A percentile compares a stretch with the other conserved stretches of the same genome.
These are phyloP conservation scores for Termitomyces sp. DNA, from an alignment of 768 basidiomycete species.

Conservation along the genomic window DNA sequence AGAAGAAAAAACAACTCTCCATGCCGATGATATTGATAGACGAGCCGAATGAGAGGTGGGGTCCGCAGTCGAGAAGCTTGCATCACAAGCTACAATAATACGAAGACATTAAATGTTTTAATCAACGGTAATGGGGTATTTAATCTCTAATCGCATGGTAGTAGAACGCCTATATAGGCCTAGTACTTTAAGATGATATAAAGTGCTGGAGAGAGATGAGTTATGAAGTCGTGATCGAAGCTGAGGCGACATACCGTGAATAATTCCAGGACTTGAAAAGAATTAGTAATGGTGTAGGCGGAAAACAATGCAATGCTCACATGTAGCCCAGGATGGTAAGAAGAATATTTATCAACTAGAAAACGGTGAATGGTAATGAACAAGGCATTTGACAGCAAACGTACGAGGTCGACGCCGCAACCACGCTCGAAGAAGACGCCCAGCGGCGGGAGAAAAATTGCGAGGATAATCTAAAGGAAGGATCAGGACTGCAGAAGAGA, in stretches of 20 bases:
- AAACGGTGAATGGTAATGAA: neutral
- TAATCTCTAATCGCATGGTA: neutral
- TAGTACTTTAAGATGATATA: constrained; percentile 82
- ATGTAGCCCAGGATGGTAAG: constrained; percentile 77
- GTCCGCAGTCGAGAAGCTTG: neutral
- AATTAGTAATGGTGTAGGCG: constrained; percentile 9
- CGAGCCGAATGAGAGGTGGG: neutral
- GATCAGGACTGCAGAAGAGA: constrained; percentile 5
- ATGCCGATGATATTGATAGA: neutral
- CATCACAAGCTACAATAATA: neutral
- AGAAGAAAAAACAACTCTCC: neutral
- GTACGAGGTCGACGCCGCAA: constrained; percentile 68
- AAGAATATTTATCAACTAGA: constrained; percentile 65
- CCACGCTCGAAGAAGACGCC: constrained; percentile 90
- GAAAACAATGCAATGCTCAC: constrained; percentile 32
- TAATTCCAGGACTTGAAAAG: constrained; percentile 61
- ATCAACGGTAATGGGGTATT: constrained; percentile 11
- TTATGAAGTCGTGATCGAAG: neutral
- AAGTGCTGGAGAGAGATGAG: constrained; percentile 42
- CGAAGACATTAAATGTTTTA: neutral
- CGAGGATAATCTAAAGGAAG: constrained; percentile 43
- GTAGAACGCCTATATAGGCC: constrained; percentile 11
- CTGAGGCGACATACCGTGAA: constrained; percentile 45
- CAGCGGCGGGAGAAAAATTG: constrained; percentile 74
- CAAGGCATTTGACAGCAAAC: constrained; percentile 21